phyloP scores from a whole-genome alignment of 495 filamentous ascomycete genomes.

The Xylaria curta region DNA sequence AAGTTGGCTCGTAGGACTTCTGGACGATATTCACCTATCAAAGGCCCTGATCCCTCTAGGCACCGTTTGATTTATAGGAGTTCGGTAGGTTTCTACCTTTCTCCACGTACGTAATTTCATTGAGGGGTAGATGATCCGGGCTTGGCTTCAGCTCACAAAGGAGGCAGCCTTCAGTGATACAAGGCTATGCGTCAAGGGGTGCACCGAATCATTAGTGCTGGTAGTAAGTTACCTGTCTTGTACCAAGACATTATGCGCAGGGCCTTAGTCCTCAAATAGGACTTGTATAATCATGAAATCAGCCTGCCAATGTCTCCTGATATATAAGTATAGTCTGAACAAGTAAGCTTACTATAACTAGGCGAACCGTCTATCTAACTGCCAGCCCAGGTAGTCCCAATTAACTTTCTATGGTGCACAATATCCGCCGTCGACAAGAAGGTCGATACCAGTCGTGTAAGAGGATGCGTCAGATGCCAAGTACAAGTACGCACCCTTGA shows the following conservation, averaged over 20 bases:
- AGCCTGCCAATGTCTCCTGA: not conserved
- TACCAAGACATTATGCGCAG: not conserved
- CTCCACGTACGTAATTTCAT: not conserved
- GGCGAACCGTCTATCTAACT: no score
- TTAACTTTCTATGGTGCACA: conserved; percentile 39
- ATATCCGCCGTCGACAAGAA: conserved; percentile 75
- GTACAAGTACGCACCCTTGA: conserved; percentile 91
- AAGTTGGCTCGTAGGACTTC: not conserved
- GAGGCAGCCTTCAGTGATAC: not conserved
- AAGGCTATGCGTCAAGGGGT: conserved; percentile 1
- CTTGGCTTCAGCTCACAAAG: conserved; percentile 2
- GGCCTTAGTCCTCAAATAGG: no score
- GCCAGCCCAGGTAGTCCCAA: not conserved
- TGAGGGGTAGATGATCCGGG: conserved; percentile 14
- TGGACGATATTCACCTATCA: no score
- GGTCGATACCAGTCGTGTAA: conserved; percentile 83
- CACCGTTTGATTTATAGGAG: not conserved
- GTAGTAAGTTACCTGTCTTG: not conserved
- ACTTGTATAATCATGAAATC: not conserved
- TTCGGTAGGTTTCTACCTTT: conserved; percentile 2
- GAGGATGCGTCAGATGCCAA: conserved; percentile 81
- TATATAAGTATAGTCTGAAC: no score
- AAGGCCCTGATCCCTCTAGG: not conserved
- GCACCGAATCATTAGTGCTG: no score
- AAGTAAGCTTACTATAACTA: no score